phyloP scores from a whole-genome alignment of 495 filamentous ascomycete genomes.

The Amorphotheca resinae region DNA sequence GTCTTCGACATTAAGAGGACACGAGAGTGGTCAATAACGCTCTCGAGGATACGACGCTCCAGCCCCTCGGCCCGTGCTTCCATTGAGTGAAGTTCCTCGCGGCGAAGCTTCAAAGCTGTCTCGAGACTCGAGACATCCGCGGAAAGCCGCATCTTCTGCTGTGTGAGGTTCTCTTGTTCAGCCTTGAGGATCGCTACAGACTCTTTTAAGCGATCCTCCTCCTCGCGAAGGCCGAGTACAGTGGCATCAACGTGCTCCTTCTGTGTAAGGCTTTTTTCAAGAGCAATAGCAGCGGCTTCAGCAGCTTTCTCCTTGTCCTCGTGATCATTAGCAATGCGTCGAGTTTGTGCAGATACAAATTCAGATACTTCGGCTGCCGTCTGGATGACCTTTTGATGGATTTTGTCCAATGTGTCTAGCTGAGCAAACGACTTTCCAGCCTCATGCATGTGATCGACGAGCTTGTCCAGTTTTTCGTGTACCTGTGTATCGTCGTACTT shows the following conservation, averaged over 20 bases:
- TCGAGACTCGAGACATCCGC: conserved; percentile 81
- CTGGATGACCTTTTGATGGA: conserved; percentile 75
- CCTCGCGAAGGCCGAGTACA: conserved; percentile 48
- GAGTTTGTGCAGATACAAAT: conserved; percentile 71
- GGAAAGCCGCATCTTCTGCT: conserved; percentile 62
- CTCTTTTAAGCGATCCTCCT: conserved; percentile 48
- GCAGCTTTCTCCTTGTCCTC: conserved; percentile 70
- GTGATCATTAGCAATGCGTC: conserved; percentile 63
- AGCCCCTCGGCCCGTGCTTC: conserved; percentile 74
- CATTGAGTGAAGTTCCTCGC: conserved; percentile 84
- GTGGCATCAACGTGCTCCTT: conserved; percentile 67
- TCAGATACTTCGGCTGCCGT: conserved; percentile 80
- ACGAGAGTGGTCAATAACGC: conserved; percentile 89
- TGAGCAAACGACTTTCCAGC: conserved; percentile 46
- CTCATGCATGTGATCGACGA: conserved; percentile 53
- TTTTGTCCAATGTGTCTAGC: conserved; percentile 69
- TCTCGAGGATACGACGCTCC: conserved; percentile 85
- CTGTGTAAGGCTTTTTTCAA: conserved; percentile 68
- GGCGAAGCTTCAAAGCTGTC: conserved; percentile 74
- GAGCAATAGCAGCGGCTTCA: conserved; percentile 65
- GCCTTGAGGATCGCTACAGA: conserved; percentile 41
- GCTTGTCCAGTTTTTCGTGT: conserved; percentile 74
- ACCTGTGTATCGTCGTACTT: conserved; percentile 60
- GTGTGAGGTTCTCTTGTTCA: conserved; percentile 58
- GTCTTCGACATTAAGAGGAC: conserved; percentile 60